Evolutionary conservation across 306 rosid species (phyloP).

Genomic region (Begonia masoniana): DNA sequence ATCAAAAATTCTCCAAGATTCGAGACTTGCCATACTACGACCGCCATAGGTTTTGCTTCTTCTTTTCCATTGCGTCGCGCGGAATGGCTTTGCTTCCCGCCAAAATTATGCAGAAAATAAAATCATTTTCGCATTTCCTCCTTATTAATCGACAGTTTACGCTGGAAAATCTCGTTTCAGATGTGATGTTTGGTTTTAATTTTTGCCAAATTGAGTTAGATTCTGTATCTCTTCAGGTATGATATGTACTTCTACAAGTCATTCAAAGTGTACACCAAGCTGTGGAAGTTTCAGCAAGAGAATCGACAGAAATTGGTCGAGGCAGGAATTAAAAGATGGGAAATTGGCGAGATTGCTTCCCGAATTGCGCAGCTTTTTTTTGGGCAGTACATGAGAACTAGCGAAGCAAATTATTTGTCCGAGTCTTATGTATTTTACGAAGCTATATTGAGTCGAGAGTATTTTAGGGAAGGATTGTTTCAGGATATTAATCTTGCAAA

Average conservation of each 20-base stretch:
- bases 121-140: too few relatives aligned
- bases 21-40: conserved; percentile 16
- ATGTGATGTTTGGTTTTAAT: too few relatives aligned
- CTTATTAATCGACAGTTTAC: too few relatives aligned
- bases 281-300: conserved; percentile 95
- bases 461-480: conserved; percentile 72
- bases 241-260: conserved; percentile 82
- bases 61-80: background rate
- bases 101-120: too few relatives aligned
- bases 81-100: background rate
- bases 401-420: conserved; percentile 68
- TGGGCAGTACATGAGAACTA: conserved; percentile 87
- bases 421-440: conserved; percentile 84
- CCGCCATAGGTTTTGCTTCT: conserved; percentile 11
- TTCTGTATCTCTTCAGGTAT: conserved; percentile 24
- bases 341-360: conserved; percentile 92
- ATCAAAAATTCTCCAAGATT: conserved; percentile 13
- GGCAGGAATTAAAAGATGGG: conserved; percentile 71
- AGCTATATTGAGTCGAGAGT: conserved; percentile 79
- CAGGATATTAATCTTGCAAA: conserved; percentile 62
- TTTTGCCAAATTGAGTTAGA: too few relatives aligned
- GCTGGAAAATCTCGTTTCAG: too few relatives aligned
- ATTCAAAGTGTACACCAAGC: conserved; percentile 80
- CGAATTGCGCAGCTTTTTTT: conserved; percentile 84
- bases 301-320: conserved; percentile 84